Conservation (phyloP, 805 yeast genomes). For the Priceomyces medius region DNA sequence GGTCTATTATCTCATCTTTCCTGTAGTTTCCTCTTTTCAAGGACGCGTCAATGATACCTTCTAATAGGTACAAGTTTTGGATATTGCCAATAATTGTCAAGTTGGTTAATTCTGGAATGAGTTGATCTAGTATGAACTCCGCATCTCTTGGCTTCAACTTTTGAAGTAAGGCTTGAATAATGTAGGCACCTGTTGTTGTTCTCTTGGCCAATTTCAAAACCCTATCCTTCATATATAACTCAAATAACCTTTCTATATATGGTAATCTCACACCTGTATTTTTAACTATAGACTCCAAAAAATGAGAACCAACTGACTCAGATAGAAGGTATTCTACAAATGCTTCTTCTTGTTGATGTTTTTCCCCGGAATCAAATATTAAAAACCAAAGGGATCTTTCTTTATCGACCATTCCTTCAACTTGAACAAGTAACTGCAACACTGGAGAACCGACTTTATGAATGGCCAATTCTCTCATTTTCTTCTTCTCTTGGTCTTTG, state of each 20-base stretch:
- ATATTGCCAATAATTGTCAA: slow-evolving; percentile 49
- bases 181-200: slow-evolving; percentile 81
- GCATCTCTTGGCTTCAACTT: slow-evolving; percentile 64
- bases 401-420: slow-evolving; percentile 78
- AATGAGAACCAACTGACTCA: slow-evolving; percentile 92
- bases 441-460: slow-evolving; percentile 88
- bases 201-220: slow-evolving; percentile 72
- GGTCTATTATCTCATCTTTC: slow-evolving; percentile 56
- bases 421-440: slow-evolving; percentile 69
- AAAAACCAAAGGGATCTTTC: slow-evolving; percentile 70
- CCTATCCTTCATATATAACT: slow-evolving; percentile 70
- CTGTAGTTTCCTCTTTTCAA: slow-evolving; percentile 54
- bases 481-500: slow-evolving; percentile 31
- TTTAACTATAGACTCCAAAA: slow-evolving; percentile 69
- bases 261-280: slow-evolving; percentile 61
- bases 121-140: slow-evolving; percentile 56
- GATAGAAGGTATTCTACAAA: slow-evolving; percentile 81
- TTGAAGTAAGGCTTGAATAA: slow-evolving; percentile 67
- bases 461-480: slow-evolving; percentile 69
- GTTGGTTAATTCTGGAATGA: slow-evolving; percentile 65
- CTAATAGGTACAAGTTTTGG: slow-evolving; percentile 69
- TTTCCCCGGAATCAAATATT: slow-evolving; percentile 55
- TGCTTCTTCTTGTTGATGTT: slow-evolving; percentile 64
- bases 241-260: slow-evolving; percentile 68
- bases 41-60: slow-evolving; percentile 66